Conservation (phyloP, 2,329 filamentous ascomycete genomes). For the Lachnellula occidentalis region DNA sequence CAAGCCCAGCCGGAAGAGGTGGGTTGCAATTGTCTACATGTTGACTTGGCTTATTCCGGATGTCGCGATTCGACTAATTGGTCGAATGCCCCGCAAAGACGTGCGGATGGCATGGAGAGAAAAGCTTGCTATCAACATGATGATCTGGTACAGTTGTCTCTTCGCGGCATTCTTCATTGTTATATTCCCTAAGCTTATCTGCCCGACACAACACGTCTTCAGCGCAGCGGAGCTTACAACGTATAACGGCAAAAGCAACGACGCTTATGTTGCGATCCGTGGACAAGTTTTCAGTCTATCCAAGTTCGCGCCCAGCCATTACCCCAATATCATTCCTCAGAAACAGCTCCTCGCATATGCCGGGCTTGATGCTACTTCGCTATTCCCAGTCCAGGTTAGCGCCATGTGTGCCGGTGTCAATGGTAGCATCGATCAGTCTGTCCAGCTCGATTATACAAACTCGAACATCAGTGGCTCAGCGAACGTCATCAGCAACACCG, state of each 20-base stretch:
- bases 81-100: constrained; percentile 87
- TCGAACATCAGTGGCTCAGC: constrained; percentile 69
- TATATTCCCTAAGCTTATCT: constrained; percentile 80
- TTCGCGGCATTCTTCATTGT: constrained; percentile 85
- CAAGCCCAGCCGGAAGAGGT: constrained; percentile 78
- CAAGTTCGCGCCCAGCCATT: constrained; percentile 69
- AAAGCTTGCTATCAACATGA: constrained; percentile 94
- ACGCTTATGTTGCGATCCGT: constrained; percentile 74
- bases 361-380: constrained; percentile 75
- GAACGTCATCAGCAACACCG: constrained; percentile 57
- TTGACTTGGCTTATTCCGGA: constrained; percentile 88
- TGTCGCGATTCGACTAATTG: constrained; percentile 68
- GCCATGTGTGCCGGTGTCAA: constrained; percentile 78
- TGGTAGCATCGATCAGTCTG: constrained; percentile 58
- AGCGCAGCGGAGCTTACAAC: constrained; percentile 69
- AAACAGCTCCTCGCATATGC: constrained; percentile 72
- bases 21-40: constrained; percentile 77
- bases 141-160: constrained; percentile 86
- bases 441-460: constrained; percentile 78
- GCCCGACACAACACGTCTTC: constrained; percentile 85
- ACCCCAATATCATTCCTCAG: constrained; percentile 56
- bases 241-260: constrained; percentile 63
- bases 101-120: constrained; percentile 95
- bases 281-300: constrained; percentile 84
- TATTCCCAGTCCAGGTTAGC: constrained; percentile 93